Percentiles rank a stretch among this genome's conserved stretches.
phyloP scores from a whole-genome alignment of 1,284 basidiomycete species.

The Boletus sp. region DNA sequence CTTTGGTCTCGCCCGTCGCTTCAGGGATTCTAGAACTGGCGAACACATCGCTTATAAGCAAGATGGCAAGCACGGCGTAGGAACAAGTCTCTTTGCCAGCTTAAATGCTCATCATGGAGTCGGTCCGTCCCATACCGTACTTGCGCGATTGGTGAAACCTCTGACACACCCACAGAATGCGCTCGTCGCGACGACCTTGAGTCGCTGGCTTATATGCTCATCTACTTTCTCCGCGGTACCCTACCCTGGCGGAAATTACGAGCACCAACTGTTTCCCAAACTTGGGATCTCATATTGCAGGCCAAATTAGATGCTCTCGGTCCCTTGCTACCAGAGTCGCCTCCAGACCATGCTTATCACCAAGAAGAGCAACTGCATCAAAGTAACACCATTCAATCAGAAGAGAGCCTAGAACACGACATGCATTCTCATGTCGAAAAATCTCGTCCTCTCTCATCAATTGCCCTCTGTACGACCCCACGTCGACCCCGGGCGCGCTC shows the following conservation, averaged over 20 bases:
- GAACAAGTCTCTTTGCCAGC: conserved; percentile 93
- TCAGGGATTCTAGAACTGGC: conserved; percentile 85
- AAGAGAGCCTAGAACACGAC: conserved; percentile 20
- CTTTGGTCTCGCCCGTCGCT: conserved; percentile 97
- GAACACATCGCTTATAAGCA: conserved; percentile 92
- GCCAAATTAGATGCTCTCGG: conserved; percentile 59
- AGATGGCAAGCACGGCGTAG: conserved; percentile 85
- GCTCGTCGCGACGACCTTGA: conserved; percentile 92
- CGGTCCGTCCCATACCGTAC: conserved; percentile 49
- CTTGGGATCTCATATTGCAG: conserved; percentile 76
- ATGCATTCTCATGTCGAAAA: conserved; percentile 19
- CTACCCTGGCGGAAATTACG: conserved; percentile 90
- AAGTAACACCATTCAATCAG: conserved; percentile 12
- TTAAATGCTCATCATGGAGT: conserved; percentile 95
- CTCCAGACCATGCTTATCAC: conserved; percentile 26
- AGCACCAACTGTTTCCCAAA: conserved; percentile 76
- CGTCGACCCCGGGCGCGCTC: conserved; percentile 25
- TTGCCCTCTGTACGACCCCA: conserved; percentile 14
- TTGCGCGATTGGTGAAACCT: not conserved
- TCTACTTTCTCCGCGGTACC: conserved; percentile 90
- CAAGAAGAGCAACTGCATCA: conserved; percentile 3
- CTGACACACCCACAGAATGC: conserved; percentile 56
- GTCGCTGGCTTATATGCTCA: conserved; percentile 89
- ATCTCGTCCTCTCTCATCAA: conserved; percentile 22
- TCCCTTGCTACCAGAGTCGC: conserved; percentile 24